Percentiles rank a stretch among this genome's conserved stretches.
phyloP scores from a whole-genome alignment of 2,329 filamentous ascomycete genomes.

The Phialophora expanda region DNA sequence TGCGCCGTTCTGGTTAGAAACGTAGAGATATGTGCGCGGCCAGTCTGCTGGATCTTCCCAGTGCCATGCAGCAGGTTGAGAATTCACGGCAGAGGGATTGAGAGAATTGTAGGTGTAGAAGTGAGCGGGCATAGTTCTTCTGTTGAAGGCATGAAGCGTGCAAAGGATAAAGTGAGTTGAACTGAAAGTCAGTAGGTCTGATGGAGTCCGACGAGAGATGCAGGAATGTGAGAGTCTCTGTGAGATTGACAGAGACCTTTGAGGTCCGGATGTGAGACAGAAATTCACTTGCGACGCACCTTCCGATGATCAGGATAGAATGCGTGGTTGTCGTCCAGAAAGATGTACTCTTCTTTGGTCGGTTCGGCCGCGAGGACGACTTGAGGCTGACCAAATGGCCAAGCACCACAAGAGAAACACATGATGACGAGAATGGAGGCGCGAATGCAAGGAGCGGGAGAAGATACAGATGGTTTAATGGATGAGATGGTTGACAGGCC shows the following conservation, averaged over 20 bases:
- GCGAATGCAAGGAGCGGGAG: conserved; percentile 5
- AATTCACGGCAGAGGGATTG: conserved; percentile 32
- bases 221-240: neutral
- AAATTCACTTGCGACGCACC: conserved; percentile 33
- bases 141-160: conserved; percentile 15
- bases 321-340: conserved; percentile 34
- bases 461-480: conserved; percentile 1
- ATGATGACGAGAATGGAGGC: conserved; percentile 26
- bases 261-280: neutral
- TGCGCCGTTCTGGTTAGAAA: conserved; percentile 32
- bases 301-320: conserved; percentile 37
- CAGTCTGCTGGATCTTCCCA: conserved; percentile 36
- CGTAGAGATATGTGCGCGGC: conserved; percentile 37
- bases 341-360: conserved; percentile 37
- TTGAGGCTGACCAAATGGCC: conserved; percentile 36
- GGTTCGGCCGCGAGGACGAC: conserved; percentile 36
- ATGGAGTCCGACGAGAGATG: neutral
- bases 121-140: conserved; percentile 26
- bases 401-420: conserved; percentile 38
- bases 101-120: conserved; percentile 36
- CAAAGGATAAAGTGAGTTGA: conserved; percentile 10
- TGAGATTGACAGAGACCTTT: neutral
- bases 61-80: conserved; percentile 22
- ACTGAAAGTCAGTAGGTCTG: neutral
- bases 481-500: neutral